Evolutionary conservation across 495 filamentous ascomycete genomes (phyloP).

Genomic region (Glonium stellatum): DNA sequence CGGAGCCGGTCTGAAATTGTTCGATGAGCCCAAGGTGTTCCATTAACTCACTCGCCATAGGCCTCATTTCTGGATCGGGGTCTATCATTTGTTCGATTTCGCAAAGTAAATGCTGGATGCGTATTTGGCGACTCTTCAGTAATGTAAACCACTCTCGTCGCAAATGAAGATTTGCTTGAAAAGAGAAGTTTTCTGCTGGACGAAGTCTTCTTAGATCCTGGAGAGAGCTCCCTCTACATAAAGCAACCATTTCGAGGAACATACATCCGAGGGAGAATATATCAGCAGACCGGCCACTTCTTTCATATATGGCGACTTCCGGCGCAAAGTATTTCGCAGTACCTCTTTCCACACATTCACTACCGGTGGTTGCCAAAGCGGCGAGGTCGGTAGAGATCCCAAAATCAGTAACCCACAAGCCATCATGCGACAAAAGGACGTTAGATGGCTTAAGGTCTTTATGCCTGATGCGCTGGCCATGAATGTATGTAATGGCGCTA

Average conservation of each 20-base stretch:
- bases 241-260: neutral
- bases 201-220: neutral
- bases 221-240: neutral
- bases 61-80: too few relatives aligned
- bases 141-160: too few relatives aligned
- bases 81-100: too few relatives aligned
- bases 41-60: too few relatives aligned
- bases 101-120: too few relatives aligned
- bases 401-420: neutral
- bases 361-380: neutral
- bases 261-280: neutral
- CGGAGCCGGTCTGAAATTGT: too few relatives aligned
- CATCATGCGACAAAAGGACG: neutral
- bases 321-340: neutral
- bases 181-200: neutral
- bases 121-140: too few relatives aligned
- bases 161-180: neutral
- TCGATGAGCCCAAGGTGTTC: too few relatives aligned
- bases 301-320: neutral
- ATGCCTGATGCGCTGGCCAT: neutral
- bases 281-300: neutral
- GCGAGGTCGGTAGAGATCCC: neutral
- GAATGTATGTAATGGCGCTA: neutral
- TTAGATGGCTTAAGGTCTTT: constrained; percentile 7
- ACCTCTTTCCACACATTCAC: neutral